Evolutionary conservation across 1,139 yeast species (phyloP).

Genomic region (Pichia sp.): DNA sequence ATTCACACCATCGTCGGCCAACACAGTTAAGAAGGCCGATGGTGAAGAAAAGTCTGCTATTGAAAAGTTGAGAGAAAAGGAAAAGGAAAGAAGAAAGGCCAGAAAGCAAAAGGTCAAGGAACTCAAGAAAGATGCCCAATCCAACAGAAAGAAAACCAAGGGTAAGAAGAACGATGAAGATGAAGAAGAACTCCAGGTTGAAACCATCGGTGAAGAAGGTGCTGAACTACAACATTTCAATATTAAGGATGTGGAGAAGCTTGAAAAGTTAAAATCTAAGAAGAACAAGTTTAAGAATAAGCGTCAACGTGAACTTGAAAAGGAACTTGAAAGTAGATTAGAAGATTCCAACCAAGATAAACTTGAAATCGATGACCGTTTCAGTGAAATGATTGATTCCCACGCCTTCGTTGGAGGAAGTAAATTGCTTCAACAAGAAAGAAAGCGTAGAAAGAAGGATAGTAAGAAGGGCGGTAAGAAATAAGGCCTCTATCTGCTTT

Average conservation of each 20-base stretch:
- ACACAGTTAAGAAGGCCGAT: slow-evolving; percentile 19
- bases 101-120: slow-evolving; percentile 75
- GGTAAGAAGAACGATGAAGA: slow-evolving; percentile 27
- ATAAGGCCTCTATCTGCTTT: too few species aligned
- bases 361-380: slow-evolving; percentile 81
- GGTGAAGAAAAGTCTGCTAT: slow-evolving; percentile 70
- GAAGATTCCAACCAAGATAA: slow-evolving; percentile 31
- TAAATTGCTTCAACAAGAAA: slow-evolving; percentile 59
- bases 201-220: slow-evolving; percentile 45
- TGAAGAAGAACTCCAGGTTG: slow-evolving; percentile 27
- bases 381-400: slow-evolving; percentile 80
- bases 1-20: slow-evolving; percentile 80
- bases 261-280: slow-evolving; percentile 63
- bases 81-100: slow-evolving; percentile 85
- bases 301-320: slow-evolving; percentile 46
- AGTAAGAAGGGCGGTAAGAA: slow-evolving; percentile 12
- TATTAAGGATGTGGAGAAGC: slow-evolving; percentile 73
- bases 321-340: slow-evolving; percentile 17
- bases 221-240: slow-evolving; percentile 63
- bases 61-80: slow-evolving; percentile 81
- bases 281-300: slow-evolving; percentile 47
- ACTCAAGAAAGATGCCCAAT: slow-evolving; percentile 43
- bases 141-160: slow-evolving; percentile 32
- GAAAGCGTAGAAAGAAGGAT: slow-evolving; percentile 37
- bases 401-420: slow-evolving; percentile 55